Evolutionary conservation across 345 rosid genomes (phyloP).

Genomic region (Sonneratia alba): DNA sequence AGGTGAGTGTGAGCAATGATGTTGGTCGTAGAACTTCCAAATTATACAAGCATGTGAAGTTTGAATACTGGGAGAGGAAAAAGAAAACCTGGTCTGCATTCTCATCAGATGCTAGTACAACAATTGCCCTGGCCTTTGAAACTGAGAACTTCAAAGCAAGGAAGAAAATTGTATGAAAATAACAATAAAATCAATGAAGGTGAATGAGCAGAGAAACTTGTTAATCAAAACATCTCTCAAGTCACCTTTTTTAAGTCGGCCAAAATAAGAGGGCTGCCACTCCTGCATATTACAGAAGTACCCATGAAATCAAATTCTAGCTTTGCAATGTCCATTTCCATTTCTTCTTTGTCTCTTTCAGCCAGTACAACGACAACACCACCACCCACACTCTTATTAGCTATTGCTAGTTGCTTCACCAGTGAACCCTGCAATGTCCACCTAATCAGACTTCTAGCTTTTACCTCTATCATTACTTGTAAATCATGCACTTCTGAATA

Average conservation of each 20-base stretch:
- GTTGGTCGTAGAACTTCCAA: background rate
- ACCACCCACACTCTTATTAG: conserved; percentile 86
- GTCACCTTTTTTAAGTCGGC: conserved; percentile 81
- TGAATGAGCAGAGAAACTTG: background rate
- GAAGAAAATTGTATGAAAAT: background rate
- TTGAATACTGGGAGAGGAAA: background rate
- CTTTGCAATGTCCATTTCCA: conserved; percentile 82
- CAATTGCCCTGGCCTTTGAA: conserved; percentile 80
- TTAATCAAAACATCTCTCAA: background rate
- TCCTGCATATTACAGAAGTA: conserved; percentile 83
- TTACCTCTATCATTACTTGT: background rate
- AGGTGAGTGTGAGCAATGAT: conserved; percentile 8
- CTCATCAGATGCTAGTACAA: conserved; percentile 81
- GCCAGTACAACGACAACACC: conserved; percentile 83
- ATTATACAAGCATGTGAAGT: background rate
- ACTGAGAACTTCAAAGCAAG: conserved; percentile 55
- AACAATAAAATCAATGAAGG: background rate
- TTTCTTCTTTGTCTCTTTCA: conserved; percentile 90
- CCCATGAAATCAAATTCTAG: conserved; percentile 91
- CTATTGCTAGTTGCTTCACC: conserved; percentile 86
- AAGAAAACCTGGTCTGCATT: conserved; percentile 79
- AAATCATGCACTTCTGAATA: background rate
- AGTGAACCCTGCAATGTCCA: conserved; percentile 63
- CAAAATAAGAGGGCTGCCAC: conserved; percentile 82
- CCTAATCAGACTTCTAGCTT: conserved; percentile 7